These are phyloP conservation scores for Carpinus viminea DNA, from an alignment of 306 rosid species.

Conservation along the genomic window DNA sequence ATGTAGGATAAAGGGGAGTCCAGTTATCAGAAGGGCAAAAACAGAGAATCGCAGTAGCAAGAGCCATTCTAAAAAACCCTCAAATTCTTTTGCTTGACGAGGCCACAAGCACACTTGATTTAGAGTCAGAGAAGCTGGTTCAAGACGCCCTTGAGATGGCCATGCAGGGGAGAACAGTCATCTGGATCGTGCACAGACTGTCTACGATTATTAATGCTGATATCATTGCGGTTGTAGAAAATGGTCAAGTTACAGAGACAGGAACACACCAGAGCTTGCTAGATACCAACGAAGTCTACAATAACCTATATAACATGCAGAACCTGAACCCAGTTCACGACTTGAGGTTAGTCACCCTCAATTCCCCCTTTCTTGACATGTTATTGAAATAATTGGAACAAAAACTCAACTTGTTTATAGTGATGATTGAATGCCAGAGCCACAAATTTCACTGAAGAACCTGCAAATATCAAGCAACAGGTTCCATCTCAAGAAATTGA, in stretches of 20 bases:
- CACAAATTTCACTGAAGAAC: constrained; percentile 37
- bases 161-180: constrained; percentile 73
- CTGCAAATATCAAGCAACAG: constrained; percentile 35
- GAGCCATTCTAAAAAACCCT: constrained; percentile 85
- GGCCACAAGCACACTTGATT: constrained; percentile 93
- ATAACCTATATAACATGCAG: constrained; percentile 65
- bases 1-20: constrained; percentile 85
- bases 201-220: constrained; percentile 83
- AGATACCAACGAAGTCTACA: constrained; percentile 60
- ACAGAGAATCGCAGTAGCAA: constrained; percentile 85
- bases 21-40: constrained; percentile 93
- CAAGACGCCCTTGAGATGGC: constrained; percentile 89
- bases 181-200: constrained; percentile 80
- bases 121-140: constrained; percentile 78
- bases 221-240: constrained; percentile 70
- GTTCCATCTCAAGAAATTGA: constrained; percentile 38
- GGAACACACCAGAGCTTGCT: constrained; percentile 79
- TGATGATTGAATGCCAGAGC: constrained; percentile 44
- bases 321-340: constrained; percentile 54
- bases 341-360: constrained; percentile 43
- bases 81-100: constrained; percentile 83
- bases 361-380: constrained; percentile 9
- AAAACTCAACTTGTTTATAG: constrained; percentile 30
- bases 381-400: not conserved
- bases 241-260: constrained; percentile 64